phyloP scores from a whole-genome alignment of 495 filamentous ascomycete genomes.

The Podospora pseudoanserina region DNA sequence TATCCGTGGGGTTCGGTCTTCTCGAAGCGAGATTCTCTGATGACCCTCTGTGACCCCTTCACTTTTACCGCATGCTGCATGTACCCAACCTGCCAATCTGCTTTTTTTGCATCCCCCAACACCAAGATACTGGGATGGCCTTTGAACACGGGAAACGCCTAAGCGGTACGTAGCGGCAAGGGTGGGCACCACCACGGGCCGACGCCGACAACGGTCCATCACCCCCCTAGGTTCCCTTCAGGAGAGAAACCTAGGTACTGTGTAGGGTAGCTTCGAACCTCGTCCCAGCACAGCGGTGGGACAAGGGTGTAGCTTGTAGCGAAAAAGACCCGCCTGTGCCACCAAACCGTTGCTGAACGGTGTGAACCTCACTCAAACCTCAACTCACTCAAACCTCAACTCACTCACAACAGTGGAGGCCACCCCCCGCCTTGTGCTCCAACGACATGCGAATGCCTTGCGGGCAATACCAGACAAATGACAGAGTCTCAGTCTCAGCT shows the following conservation, averaged over 20 bases:
- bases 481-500: conserved; percentile 6
- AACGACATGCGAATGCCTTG: conserved; percentile 2
- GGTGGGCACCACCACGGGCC: background rate
- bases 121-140: background rate
- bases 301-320: conserved; percentile 9
- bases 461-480: background rate
- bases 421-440: conserved; percentile 12
- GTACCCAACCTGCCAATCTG: background rate
- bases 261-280: background rate
- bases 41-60: background rate
- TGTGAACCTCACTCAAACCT: conserved; percentile 3
- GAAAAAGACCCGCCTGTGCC: conserved; percentile 10
- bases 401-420: background rate
- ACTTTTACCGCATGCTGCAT: background rate
- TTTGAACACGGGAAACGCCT: background rate
- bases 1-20: conserved; percentile 21
- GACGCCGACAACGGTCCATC: background rate
- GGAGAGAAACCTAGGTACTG: too few relatives aligned
- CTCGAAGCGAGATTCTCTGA: background rate
- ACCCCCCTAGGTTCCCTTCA: too few relatives aligned
- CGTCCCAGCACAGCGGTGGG: conserved; percentile 5
- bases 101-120: background rate
- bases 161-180: background rate
- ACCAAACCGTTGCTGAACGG: conserved; percentile 15
- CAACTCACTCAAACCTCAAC: background rate